phyloP scores from a whole-genome alignment of 2,329 filamentous ascomycete species.

The Aureobasidium sp. region DNA sequence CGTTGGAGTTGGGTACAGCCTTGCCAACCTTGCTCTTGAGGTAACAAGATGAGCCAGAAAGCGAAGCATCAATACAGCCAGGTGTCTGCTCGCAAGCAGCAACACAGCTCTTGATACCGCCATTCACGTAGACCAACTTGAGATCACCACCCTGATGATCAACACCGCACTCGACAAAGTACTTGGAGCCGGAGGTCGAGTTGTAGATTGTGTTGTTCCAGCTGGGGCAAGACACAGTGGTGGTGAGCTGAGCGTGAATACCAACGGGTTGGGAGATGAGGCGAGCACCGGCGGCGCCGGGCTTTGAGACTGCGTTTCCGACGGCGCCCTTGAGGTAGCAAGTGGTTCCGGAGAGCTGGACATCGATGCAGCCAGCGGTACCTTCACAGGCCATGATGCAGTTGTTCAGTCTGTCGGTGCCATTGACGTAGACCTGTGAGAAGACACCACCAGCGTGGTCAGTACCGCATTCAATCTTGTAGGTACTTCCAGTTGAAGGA shows the following conservation, averaged over 20 bases:
- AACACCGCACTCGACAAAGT: constrained; percentile 24
- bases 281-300: constrained; percentile 16
- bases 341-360: constrained; percentile 20
- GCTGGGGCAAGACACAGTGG: constrained; percentile 16
- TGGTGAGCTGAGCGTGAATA: not conserved
- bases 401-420: constrained; percentile 15
- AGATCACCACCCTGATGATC: constrained; percentile 26
- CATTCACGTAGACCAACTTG: constrained; percentile 15
- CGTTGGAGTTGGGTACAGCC: constrained; percentile 15
- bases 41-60: constrained; percentile 25
- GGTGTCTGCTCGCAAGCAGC: constrained; percentile 22
- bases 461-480: constrained; percentile 22
- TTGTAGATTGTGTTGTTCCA: constrained; percentile 16
- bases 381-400: constrained; percentile 20
- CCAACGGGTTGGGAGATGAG: constrained; percentile 10
- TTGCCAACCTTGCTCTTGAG: constrained; percentile 22
- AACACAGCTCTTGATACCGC: constrained; percentile 22
- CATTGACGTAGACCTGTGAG: constrained; percentile 22
- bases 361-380: constrained; percentile 20
- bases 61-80: constrained; percentile 25
- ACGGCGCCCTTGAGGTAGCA: constrained; percentile 24
- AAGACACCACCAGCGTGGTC: constrained; percentile 21
- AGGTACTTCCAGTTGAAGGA: constrained; percentile 17
- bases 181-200: constrained; percentile 16
- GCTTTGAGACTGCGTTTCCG: constrained; percentile 11